Evolutionary conservation across 495 filamentous ascomycete genomes (phyloP).

Genomic region (Aspergillus panamensis): DNA sequence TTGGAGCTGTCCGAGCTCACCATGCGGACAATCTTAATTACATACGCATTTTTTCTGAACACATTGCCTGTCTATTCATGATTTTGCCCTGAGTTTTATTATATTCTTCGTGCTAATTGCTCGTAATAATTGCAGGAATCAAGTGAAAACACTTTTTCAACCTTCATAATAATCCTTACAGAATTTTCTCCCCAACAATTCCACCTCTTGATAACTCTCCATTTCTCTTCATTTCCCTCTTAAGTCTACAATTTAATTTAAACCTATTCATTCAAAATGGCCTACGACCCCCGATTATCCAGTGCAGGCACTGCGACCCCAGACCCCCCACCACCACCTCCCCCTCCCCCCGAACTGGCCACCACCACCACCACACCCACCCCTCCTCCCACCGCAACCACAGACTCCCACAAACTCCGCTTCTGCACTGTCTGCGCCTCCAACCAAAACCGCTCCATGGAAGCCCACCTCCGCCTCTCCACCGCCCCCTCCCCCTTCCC

Average conservation of each 20-base stretch:
- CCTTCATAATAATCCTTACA: constrained; percentile 33
- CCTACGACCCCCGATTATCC: constrained; percentile 54
- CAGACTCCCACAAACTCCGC: constrained; percentile 73
- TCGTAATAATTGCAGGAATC: constrained; percentile 34
- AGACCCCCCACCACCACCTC: constrained; percentile 51
- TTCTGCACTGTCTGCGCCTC: constrained; percentile 99
- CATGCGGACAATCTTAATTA: constrained; percentile 48
- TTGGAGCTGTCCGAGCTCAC: constrained; percentile 96
- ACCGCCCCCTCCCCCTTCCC: constrained; percentile 69
- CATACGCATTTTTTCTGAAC: constrained; percentile 49
- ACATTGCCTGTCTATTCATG: constrained; percentile 1
- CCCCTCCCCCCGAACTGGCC: constrained; percentile 34
- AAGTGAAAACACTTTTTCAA: constrained; percentile 40
- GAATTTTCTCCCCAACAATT: constrained; percentile 9
- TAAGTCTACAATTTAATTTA: constrained; percentile 6
- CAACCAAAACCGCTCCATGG: constrained; percentile 98
- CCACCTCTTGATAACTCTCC: constrained; percentile 7
- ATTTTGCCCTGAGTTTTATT: constrained; percentile 4
- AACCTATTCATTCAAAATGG: constrained; percentile 34
- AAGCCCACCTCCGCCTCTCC: constrained; percentile 88
- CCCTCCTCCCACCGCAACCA: constrained; percentile 36
- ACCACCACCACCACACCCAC: constrained; percentile 37
- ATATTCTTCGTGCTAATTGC: constrained; percentile 26
- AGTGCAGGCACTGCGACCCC: constrained; percentile 45
- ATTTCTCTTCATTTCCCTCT: constrained; percentile 20